Evolutionary conservation across 1,284 basidiomycete species (phyloP), one percentile per base, ranked within the genome.

Genomic region (Rhodotorula sp.): DNA sequence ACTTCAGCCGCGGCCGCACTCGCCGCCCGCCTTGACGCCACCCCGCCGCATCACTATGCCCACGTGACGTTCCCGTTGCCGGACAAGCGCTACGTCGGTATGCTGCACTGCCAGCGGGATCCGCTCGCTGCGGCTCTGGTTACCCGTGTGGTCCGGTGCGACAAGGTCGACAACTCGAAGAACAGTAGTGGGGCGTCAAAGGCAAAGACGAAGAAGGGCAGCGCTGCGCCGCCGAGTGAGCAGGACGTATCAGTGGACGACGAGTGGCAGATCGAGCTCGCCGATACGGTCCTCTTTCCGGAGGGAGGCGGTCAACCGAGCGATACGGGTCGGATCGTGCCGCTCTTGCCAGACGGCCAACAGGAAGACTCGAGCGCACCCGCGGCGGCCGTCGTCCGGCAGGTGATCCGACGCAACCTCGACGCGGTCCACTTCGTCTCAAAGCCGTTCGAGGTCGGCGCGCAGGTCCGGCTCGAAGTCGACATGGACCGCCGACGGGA

Each of bases 221-320:
- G 69, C 54, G 58, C 60, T 50, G 63, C 50, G 19, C 2, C 16
- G 4, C 1, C 38, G 4, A 59, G 45, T 45, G 59, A 21, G 38
- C 49, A 12, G 5, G 45, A 19, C 8, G 56, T 45, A 28, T 28
- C 28, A 6, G 45, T 21, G 12, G 34, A 62, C 43, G 72, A 78
- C 2, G 55, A 74, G 23, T 79, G 73, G 69, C 76, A 77, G 54
- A 82, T 94, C 6, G 84, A 90, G 73, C 81, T 91, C 54, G 87
- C 89, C 70, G 92, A 94, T 80, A 93, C 91, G 2, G 84, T 92
- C n/a, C 85, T 93, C 58, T 94, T 94, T 78, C 92, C 92, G 0
- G 92, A 94, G 81, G 83, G 83, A 19, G 92, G 92, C 21, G 91
- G 91, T 4, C 92, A 95, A 77, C 90, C 91, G 0, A 88, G 88